Conservation (phyloP, 2,329 filamentous ascomycete genomes). For the Microsporum audouinii region DNA sequence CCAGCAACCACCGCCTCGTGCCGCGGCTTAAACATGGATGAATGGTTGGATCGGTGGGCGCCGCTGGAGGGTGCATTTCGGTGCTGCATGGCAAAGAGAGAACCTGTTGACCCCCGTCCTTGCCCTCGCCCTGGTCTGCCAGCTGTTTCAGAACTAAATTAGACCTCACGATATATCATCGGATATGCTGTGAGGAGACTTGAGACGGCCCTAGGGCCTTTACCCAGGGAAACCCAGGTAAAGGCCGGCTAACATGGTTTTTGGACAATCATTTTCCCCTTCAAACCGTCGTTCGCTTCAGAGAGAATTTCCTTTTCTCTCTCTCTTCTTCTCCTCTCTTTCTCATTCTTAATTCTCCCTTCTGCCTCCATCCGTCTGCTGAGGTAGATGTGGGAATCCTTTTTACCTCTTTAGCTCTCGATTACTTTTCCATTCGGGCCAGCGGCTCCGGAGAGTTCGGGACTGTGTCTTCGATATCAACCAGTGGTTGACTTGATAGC, state of each 20-base stretch:
- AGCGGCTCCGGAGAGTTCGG: background rate
- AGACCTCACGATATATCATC: background rate
- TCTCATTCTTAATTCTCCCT: background rate
- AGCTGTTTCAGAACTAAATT: constrained; percentile 4
- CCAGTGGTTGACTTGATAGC: background rate
- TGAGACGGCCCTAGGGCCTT: background rate
- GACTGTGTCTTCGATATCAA: background rate
- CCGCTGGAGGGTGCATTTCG: background rate
- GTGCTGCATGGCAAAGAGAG: background rate
- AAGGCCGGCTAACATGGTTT: constrained; percentile 1
- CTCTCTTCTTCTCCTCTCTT: background rate
- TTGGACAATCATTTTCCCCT: constrained; percentile 1
- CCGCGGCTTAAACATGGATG: constrained; percentile 1
- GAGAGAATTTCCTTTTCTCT: background rate
- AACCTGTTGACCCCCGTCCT: background rate
- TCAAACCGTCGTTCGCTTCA: constrained; percentile 4
- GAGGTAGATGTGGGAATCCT: background rate
- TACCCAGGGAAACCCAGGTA: background rate
- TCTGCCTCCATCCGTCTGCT: background rate
- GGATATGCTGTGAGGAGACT: background rate
- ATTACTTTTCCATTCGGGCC: background rate
- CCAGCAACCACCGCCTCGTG: background rate
- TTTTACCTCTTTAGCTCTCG: background rate
- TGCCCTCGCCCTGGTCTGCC: background rate
- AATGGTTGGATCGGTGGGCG: background rate